Evolutionary conservation across 164 flowering plant species (phyloP), one percentile per base, ranked within the genome.

Genomic region (Stephania yunnanensis): DNA sequence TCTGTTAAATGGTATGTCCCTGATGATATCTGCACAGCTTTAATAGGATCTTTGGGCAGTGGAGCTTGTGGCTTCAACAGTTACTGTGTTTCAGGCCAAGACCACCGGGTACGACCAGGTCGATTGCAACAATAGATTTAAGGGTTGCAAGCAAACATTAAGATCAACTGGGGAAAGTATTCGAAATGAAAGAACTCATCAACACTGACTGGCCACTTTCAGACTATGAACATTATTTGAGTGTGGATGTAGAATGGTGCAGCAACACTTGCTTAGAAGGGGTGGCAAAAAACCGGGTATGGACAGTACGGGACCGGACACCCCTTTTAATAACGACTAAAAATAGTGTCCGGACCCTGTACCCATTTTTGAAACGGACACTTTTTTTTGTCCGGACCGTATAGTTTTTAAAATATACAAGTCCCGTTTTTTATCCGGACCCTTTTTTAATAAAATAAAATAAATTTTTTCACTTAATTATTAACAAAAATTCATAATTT

Each of bases 181-280:
- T 80, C 69, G 74, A 75, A 0, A 11, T 85, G 11, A 8, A 12
- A 44, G 78, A 44, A 11, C 55, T 85, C 72, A 15, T 7, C 1
- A 76, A 83, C 63, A 77, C 80, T 19, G 83, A 85, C 44, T 89
- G 89, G 90, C 85, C 87, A 0, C 1, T 17, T 0, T 58, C 73
- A 0, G 89, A 88, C 67, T 88, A 79, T 61, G 86, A 73, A 42
- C 11, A 46, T 20, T 74, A 79, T 29, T 1, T 6, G 0, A 15
- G 64, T 2, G 70, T 75, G 8, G 50, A 45, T n/a, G 88, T 80
- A 69, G 78, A 71, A 1, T 70, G 74, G 70, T 88, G 93, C 75
- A 80, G 81, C 50, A 25, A 80, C 3, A 70, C 77, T 53, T 81
- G 83, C 70, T 25, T 78, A 64, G 19, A 46, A n/a, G n/a, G n/a